Evolutionary conservation across 805 yeast genomes (phyloP).

Genomic region (Ogataea kodamae): DNA sequence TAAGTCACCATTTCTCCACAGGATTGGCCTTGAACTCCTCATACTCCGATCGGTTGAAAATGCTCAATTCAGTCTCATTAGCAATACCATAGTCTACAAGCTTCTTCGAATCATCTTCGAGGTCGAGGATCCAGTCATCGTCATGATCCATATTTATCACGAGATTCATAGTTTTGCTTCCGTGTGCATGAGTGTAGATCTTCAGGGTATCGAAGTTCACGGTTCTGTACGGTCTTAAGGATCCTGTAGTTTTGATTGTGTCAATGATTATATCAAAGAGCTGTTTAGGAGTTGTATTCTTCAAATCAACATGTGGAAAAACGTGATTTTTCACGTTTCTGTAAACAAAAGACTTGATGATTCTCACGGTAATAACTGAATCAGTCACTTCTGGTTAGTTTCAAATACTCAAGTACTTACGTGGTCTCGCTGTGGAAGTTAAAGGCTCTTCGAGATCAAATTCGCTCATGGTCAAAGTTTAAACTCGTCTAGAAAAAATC

Average conservation of each 20-base stretch:
- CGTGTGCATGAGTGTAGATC: constrained; percentile 92
- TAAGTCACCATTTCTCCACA: constrained; percentile 76
- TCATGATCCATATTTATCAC: constrained; percentile 87
- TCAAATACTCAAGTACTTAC: constrained; percentile 31
- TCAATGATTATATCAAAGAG: constrained; percentile 51
- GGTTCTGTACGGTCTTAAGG: constrained; percentile 77
- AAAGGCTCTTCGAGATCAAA: constrained; percentile 62
- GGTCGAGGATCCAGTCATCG: constrained; percentile 65
- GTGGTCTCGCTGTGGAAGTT: constrained; percentile 73
- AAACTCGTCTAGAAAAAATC: too few species aligned
- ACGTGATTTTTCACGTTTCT: constrained; percentile 80
- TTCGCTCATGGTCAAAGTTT: constrained; percentile 21
- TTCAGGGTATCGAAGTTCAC: constrained; percentile 73
- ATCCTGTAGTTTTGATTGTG: constrained; percentile 52
- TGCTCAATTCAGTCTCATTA: constrained; percentile 88
- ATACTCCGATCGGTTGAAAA: constrained; percentile 71
- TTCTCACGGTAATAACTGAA: constrained; percentile 78
- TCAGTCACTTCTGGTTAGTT: constrained; percentile 39
- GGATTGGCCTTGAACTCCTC: constrained; percentile 73
- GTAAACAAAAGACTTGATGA: constrained; percentile 88
- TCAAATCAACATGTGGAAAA: constrained; percentile 65
- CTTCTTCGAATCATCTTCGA: constrained; percentile 36
- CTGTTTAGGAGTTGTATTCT: constrained; percentile 60
- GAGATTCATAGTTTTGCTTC: constrained; percentile 87
- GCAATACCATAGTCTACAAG: constrained; percentile 54